phyloP scores from a whole-genome alignment of 78 protist species.

The Acrasis kona region DNA sequence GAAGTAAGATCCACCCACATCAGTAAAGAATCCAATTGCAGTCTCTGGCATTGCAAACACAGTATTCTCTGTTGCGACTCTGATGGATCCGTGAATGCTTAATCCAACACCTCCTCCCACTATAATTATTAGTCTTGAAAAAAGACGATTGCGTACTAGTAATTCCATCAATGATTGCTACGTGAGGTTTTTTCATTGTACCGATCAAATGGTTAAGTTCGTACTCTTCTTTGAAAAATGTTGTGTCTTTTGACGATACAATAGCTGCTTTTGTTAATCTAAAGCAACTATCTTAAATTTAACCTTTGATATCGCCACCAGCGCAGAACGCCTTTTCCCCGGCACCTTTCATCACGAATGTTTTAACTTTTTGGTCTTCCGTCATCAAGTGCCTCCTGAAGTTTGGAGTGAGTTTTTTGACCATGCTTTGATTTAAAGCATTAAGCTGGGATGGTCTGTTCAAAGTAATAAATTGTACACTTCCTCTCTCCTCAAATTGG shows the following conservation, averaged over 20 bases:
- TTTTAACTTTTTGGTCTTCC: not conserved
- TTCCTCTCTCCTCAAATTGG: not conserved
- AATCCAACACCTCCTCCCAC: conserved; percentile 79
- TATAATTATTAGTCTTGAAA: not conserved
- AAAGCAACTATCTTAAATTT: not conserved
- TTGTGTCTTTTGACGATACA: conserved; percentile 11
- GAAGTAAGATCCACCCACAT: conserved; percentile 51
- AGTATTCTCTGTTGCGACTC: conserved; percentile 72
- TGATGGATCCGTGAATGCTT: conserved; percentile 50
- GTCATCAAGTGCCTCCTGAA: not conserved
- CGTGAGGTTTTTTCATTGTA: conserved; percentile 41
- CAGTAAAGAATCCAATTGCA: conserved; percentile 42
- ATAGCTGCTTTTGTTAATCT: not conserved
- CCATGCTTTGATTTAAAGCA: conserved; percentile 45
- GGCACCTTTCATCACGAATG: conserved; percentile 54
- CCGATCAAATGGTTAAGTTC: conserved; percentile 45
- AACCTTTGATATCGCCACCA: conserved; percentile 71
- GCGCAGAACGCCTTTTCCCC: conserved; percentile 84
- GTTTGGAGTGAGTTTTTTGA: conserved; percentile 21
- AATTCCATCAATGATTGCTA: conserved; percentile 63
- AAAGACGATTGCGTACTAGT: conserved; percentile 7
- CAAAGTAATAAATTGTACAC: conserved; percentile 17
- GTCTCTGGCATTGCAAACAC: conserved; percentile 84
- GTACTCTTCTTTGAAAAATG: conserved; percentile 73
- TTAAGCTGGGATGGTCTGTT: conserved; percentile 68